Evolutionary conservation across 164 flowering plant species (phyloP), one percentile per base, ranked within the genome.

Genomic region (Macadamia tetraphylla): DNA sequence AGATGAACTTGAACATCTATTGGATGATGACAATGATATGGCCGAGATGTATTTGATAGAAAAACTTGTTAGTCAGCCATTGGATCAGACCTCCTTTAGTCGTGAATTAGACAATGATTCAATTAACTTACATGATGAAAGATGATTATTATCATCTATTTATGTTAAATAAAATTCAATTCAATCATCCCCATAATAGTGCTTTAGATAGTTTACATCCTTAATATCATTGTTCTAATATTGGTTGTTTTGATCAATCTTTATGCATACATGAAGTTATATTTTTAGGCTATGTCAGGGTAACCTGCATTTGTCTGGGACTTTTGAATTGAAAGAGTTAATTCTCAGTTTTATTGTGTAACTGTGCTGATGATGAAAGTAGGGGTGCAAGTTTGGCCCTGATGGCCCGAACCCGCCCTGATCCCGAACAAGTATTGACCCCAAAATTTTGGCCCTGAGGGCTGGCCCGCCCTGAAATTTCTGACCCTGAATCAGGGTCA

Each of bases 41-140:
- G 87, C 85, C 32, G 85, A 80, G 73, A 83, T 83, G 87, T 81
- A 81, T 76, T 73, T 83, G 72, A 83, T 85, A 18, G 83, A 83
- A 42, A 83, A 83, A 80, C 85, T 81, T 65, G 69, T 56, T 52
- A 65, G 62, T 15, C 75, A 69, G 53, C 67, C 56, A 44, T 46
- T 58, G 5, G 79, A 66, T 12, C 75, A 72, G 40, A 23, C 64
- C 49, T 64, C 69, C 32, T 60, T 55, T 57, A 70, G 56, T 64
- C 77, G 73, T 62, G 81, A 78, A 61, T 8, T 61, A 35, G 58
- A 60, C 62, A 60, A 73, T 62, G 62, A 53, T 49, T 74, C n/a
- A 35, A 48, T 29, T 64, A 77, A 77, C 31, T 57, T 49, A 30
- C 73, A 69, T 53, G 70, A 70, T 55, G 79, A 66, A 63, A 76